A percentile compares a stretch with the other conserved stretches of the same genome.
These are phyloP conservation scores for Castanopsis chinensis DNA, from an alignment of 306 rosid species.

Conservation along the genomic window DNA sequence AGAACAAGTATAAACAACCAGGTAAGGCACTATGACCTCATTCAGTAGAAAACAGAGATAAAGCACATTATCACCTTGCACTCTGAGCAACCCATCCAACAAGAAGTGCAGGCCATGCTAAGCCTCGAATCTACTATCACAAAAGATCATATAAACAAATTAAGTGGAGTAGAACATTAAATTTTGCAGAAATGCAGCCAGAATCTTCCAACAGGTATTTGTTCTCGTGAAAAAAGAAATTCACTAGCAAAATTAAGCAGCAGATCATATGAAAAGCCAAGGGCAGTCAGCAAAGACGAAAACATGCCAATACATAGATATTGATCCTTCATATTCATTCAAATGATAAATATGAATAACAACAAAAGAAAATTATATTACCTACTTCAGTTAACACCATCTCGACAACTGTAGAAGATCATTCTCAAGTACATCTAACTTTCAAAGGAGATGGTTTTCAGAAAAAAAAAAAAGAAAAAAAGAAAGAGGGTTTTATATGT, in stretches of 20 bases:
- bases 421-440: background rate
- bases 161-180: conserved; percentile 5
- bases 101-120: background rate
- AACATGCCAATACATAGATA: background rate
- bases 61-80: conserved; percentile 3
- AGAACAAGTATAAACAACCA: background rate
- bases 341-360: background rate
- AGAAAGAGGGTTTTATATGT: background rate
- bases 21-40: background rate
- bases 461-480: background rate
- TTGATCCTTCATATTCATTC: background rate
- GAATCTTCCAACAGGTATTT: background rate
- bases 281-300: background rate
- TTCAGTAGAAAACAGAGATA: background rate
- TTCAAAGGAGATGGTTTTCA: background rate
- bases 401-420: background rate
- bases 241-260: background rate
- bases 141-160: conserved; percentile 17
- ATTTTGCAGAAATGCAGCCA: background rate
- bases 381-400: too few species aligned
- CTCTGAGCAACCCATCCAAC: conserved; percentile 7
- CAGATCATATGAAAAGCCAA: background rate
- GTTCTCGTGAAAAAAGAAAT: background rate
- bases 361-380: background rate
- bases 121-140: conserved; percentile 12